Conservation (phyloP, 371 early-diverging fungal genomes). For the Smittium mucronatum region DNA sequence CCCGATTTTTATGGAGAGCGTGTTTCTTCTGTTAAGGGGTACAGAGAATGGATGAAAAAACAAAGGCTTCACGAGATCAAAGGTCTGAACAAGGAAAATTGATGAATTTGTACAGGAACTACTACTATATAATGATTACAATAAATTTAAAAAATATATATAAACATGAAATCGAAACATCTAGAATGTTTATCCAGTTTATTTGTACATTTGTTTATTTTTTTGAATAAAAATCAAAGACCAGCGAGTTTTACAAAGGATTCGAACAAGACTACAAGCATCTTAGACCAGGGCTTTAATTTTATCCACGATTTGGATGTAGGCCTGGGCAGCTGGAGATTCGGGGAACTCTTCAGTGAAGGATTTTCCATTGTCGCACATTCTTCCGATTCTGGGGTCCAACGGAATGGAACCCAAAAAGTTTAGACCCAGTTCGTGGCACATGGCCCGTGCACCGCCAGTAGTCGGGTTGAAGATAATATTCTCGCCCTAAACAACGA, state of each 20-base stretch:
- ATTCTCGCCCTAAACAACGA: slow-evolving; percentile 42
- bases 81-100: slow-evolving; percentile 27
- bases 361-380: slow-evolving; percentile 75
- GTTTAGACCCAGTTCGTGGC: slow-evolving; percentile 54
- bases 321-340: slow-evolving; percentile 71
- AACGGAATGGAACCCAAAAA: slow-evolving; percentile 81
- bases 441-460: slow-evolving; percentile 78
- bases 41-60: slow-evolving; percentile 78
- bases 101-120: background rate
- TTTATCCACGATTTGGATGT: slow-evolving; percentile 47
- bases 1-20: slow-evolving; percentile 92
- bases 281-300: slow-evolving; percentile 12
- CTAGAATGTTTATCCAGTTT: background rate
- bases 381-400: slow-evolving; percentile 77
- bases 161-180: background rate
- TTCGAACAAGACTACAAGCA: no score
- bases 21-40: slow-evolving; percentile 64
- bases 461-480: slow-evolving; percentile 81
- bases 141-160: background rate
- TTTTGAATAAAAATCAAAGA: no score
- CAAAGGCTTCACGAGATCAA: slow-evolving; percentile 70
- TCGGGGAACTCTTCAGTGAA: slow-evolving; percentile 78
- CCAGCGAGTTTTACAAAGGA: no score
- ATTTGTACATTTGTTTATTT: background rate
- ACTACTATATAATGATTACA: no score